A percentile compares a stretch with the other conserved stretches of the same genome.
Evolutionary conservation across 768 basidiomycete species (phyloP).

Genomic region (Collybiopsis luxurians): DNA sequence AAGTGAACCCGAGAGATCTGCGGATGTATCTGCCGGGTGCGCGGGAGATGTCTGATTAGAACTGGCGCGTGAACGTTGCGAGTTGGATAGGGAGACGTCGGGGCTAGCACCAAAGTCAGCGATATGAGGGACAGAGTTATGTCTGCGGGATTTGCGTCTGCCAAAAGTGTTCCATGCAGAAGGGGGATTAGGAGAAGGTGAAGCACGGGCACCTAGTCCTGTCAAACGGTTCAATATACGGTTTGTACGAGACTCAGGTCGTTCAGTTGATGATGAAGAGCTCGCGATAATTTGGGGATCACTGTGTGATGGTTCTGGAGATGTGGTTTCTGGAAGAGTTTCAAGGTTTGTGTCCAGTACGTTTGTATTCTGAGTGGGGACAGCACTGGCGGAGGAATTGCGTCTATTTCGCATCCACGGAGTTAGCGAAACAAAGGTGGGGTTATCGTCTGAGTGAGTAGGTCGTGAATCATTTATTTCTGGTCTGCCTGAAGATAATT

Average conservation of each 20-base stretch:
- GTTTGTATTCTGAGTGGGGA: neutral
- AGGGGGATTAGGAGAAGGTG: constrained; percentile 4
- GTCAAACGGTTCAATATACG: constrained; percentile 3
- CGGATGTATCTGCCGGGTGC: neutral
- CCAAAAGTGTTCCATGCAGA: constrained; percentile 10
- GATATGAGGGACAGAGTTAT: constrained; percentile 4
- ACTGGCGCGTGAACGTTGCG: constrained; percentile 6
- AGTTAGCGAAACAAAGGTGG: neutral
- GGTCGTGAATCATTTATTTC: neutral
- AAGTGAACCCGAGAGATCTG: neutral
- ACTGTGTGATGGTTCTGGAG: neutral
- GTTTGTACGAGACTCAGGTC: constrained; percentile 5
- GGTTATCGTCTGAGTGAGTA: neutral
- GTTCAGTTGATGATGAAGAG: neutral
- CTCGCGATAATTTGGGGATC: neutral
- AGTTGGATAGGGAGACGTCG: constrained; percentile 1
- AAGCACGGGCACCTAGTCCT: neutral
- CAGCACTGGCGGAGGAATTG: neutral
- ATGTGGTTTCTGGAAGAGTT: neutral
- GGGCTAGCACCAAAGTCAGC: constrained; percentile 6
- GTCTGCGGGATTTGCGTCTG: neutral
- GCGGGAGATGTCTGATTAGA: neutral
- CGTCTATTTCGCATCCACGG: constrained; percentile 2
- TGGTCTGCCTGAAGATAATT: neutral
- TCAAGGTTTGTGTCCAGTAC: neutral